Evolutionary conservation across 179 eudicot species (phyloP).

Genomic region (Heliamphora pulchella): DNA sequence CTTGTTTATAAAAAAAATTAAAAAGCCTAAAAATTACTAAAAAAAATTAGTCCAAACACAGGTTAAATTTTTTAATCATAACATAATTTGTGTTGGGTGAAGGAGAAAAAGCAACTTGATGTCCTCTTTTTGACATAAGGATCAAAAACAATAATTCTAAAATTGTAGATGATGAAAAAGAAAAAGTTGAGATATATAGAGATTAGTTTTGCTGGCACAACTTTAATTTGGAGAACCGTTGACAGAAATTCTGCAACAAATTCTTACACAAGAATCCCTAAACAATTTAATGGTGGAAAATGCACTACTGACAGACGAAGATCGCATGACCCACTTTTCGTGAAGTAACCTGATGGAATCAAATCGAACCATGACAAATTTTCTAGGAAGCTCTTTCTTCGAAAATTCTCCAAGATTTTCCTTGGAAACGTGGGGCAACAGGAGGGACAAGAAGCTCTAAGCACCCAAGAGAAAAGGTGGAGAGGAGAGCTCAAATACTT

Average conservation of each 20-base stretch:
- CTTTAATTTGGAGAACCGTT: conserved; percentile 47
- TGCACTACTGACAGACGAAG: conserved; percentile 29
- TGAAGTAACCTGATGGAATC: conserved; percentile 49
- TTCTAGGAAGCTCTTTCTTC: conserved; percentile 44
- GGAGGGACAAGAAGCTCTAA: too few relatives aligned
- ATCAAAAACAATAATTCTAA: conserved; percentile 9
- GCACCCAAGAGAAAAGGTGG: too few relatives aligned
- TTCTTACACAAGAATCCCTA: conserved; percentile 33
- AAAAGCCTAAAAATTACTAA: too few relatives aligned
- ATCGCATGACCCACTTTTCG: conserved; percentile 24
- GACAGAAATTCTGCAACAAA: conserved; percentile 62
- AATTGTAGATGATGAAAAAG: conserved; percentile 8
- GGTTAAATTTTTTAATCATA: background rate
- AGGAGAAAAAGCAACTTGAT: background rate
- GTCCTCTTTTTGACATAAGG: background rate
- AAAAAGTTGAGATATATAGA: conserved; percentile 16
- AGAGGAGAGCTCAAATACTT: too few relatives aligned
- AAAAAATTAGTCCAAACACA: too few relatives aligned
- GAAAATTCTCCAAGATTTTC: conserved; percentile 58
- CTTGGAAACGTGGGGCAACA: too few relatives aligned
- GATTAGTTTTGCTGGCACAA: conserved; percentile 34
- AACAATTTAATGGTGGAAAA: conserved; percentile 50
- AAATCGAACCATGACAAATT: conserved; percentile 71
- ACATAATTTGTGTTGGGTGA: background rate
- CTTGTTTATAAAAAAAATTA: too few relatives aligned